Evolutionary conservation across 2,329 filamentous ascomycete genomes (phyloP).

Genomic region (Colletotrichum sp.): DNA sequence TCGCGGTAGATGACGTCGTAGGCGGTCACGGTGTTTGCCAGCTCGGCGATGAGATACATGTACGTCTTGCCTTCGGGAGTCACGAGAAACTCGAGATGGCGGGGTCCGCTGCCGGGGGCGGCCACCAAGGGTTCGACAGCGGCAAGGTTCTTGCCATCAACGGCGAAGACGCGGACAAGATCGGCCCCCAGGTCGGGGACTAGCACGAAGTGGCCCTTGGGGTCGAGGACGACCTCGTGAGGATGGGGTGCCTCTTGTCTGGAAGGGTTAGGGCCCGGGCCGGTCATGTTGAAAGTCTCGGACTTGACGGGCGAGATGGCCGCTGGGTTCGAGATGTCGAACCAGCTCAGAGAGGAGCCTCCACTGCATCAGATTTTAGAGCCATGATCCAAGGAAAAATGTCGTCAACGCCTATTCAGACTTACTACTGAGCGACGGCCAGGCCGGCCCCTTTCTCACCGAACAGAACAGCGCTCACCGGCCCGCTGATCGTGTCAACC

Average conservation of each 20-base stretch:
- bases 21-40: slow-evolving; percentile 60
- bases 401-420: slow-evolving; percentile 8
- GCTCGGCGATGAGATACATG: slow-evolving; percentile 67
- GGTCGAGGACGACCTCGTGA: slow-evolving; percentile 70
- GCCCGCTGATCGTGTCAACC: slow-evolving; percentile 40
- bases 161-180: slow-evolving; percentile 59
- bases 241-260: slow-evolving; percentile 66
- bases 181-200: slow-evolving; percentile 73
- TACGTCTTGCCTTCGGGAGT: slow-evolving; percentile 46
- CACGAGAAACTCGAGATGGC: slow-evolving; percentile 66
- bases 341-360: slow-evolving; percentile 48
- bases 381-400: background rate
- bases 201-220: slow-evolving; percentile 65
- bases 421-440: slow-evolving; percentile 52
- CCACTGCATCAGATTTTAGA: slow-evolving; percentile 30
- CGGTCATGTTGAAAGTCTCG: slow-evolving; percentile 42
- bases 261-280: slow-evolving; percentile 40
- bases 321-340: slow-evolving; percentile 44
- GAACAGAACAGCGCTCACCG: slow-evolving; percentile 49
- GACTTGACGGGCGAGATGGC: slow-evolving; percentile 40
- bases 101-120: slow-evolving; percentile 63
- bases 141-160: slow-evolving; percentile 52
- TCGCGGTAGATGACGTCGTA: slow-evolving; percentile 60
- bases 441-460: slow-evolving; percentile 44
- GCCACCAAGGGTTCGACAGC: slow-evolving; percentile 44